These are phyloP conservation scores for Capronia coronata DNA, from an alignment of 2,329 filamentous ascomycete species.

Conservation along the genomic window DNA sequence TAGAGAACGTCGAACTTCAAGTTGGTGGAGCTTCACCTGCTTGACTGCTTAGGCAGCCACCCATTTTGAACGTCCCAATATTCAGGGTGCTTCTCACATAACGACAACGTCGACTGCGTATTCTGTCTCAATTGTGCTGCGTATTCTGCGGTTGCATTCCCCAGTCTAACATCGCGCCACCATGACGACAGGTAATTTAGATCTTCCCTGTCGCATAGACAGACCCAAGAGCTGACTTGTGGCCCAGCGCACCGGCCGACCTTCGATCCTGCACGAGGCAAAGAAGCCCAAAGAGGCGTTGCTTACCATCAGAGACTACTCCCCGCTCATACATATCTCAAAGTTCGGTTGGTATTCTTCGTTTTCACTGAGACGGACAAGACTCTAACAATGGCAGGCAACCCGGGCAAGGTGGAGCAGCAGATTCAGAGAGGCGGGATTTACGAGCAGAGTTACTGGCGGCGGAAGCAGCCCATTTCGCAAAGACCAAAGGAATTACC, in stretches of 20 bases:
- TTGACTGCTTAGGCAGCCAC: no score
- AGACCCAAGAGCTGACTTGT: not conserved
- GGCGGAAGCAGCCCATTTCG: conserved; percentile 80
- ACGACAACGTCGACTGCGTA: no score
- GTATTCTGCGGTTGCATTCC: not conserved
- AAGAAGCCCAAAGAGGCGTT: conserved; percentile 86
- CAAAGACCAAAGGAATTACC: conserved; percentile 60
- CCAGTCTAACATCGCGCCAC: not conserved
- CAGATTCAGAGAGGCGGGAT: conserved; percentile 65
- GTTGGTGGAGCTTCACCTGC: not conserved
- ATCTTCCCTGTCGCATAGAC: not conserved
- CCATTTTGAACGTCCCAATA: no score
- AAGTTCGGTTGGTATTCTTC: conserved; percentile 57
- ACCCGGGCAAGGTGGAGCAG: conserved; percentile 81
- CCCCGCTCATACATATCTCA: conserved; percentile 87
- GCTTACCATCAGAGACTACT: conserved; percentile 95
- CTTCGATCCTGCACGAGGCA: conserved; percentile 91
- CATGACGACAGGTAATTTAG: not conserved
- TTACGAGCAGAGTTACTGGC: conserved; percentile 82
- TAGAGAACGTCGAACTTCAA: no score
- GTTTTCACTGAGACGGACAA: not conserved
- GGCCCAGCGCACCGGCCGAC: conserved; percentile 68
- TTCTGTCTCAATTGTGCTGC: not conserved
- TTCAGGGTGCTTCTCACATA: no score
- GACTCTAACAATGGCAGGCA: conserved; percentile 45